phyloP scores from a whole-genome alignment of 495 filamentous ascomycete genomes.

The Podospora tetraspora region DNA sequence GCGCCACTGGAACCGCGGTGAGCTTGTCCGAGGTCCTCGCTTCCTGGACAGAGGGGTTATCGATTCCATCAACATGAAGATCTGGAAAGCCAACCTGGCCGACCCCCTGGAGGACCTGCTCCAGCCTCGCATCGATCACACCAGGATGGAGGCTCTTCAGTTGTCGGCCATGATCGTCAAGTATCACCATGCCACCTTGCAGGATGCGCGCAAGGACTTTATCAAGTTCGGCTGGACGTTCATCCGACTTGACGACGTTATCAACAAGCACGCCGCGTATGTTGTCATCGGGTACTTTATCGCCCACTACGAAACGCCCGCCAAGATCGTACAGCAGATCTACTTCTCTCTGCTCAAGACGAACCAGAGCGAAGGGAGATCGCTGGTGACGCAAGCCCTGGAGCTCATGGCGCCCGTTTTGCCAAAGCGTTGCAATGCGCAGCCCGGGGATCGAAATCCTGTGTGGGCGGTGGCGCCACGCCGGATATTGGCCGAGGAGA shows the following conservation, averaged over 20 bases:
- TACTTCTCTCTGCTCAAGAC: conserved; percentile 86
- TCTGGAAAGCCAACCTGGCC: conserved; percentile 84
- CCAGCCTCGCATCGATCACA: conserved; percentile 88
- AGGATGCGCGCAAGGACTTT: conserved; percentile 92
- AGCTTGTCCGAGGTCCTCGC: conserved; percentile 56
- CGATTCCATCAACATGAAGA: conserved; percentile 83
- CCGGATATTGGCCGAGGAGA: conserved; percentile 88
- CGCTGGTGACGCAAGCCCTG: conserved; percentile 87
- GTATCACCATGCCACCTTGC: conserved; percentile 76
- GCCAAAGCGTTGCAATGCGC: conserved; percentile 59
- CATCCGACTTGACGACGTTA: conserved; percentile 93
- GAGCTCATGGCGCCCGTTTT: conserved; percentile 92
- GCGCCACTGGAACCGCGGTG: conserved; percentile 51
- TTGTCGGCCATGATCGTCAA: conserved; percentile 92
- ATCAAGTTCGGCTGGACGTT: conserved; percentile 99
- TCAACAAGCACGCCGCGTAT: conserved; percentile 98
- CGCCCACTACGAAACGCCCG: conserved; percentile 89
- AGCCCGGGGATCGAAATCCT: conserved; percentile 44
- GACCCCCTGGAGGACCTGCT: conserved; percentile 80
- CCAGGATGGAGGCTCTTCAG: conserved; percentile 91
- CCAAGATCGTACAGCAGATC: conserved; percentile 92
- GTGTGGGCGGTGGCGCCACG: conserved; percentile 89
- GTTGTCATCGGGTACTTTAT: conserved; percentile 98
- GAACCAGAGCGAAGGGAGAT: conserved; percentile 89
- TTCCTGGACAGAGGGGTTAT: conserved; percentile 85